A percentile compares a stretch with the other conserved stretches of the same genome.
Conservation (phyloP, 257 asterid species). For the Fraxinus americana region DNA sequence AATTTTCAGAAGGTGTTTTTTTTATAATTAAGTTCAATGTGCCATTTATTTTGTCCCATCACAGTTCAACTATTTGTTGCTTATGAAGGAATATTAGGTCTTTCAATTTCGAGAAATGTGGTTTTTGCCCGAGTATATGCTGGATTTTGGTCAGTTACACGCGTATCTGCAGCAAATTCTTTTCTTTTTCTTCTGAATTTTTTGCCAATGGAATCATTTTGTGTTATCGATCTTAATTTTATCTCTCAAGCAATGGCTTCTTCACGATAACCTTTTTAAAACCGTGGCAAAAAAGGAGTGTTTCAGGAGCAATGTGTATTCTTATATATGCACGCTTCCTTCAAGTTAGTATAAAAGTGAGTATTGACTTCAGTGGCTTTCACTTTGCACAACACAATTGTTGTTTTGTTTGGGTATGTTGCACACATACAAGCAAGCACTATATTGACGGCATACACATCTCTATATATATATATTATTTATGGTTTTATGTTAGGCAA, state of each 20-base stretch:
- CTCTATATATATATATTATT: not conserved
- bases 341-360: not conserved
- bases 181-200: not conserved
- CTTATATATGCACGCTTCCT: not conserved
- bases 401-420: not conserved
- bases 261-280: not conserved
- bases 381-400: not conserved
- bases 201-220: not conserved
- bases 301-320: too few relatives aligned
- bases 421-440: not conserved
- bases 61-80: not conserved
- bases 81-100: not conserved
- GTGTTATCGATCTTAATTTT: not conserved
- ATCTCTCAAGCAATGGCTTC: not conserved
- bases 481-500: conserved; percentile 55
- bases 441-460: not conserved
- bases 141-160: not conserved
- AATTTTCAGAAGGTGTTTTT: conserved; percentile 85
- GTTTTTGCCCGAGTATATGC: not conserved
- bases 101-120: not conserved
- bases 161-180: not conserved
- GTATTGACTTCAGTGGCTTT: not conserved
- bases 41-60: not conserved
- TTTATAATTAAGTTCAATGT: not conserved
- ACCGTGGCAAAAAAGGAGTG: not conserved